A percentile compares a stretch with the other conserved stretches of the same genome.
phyloP scores from a whole-genome alignment of 176 grass and related monocot genomes.

The Oryza rufipogon region DNA sequence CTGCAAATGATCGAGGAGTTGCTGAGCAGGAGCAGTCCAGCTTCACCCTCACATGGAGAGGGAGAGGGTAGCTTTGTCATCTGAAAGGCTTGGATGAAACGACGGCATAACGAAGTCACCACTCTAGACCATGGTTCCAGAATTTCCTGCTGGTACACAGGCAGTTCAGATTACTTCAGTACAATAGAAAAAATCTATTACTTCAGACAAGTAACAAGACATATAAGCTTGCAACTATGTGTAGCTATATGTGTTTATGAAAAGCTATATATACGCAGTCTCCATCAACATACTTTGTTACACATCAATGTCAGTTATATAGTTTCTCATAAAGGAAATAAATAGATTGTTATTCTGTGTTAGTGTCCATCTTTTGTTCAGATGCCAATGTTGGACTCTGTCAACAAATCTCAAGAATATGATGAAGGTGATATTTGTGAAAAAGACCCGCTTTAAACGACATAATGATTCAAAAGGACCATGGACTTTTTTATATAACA shows the following conservation, averaged over 20 bases:
- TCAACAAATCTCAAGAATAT: slow-evolving; percentile 31
- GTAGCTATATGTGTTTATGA: slow-evolving; percentile 63
- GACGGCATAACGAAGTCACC: slow-evolving; percentile 35
- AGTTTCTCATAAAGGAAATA: slow-evolving; percentile 54
- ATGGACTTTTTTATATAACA: slow-evolving; percentile 17
- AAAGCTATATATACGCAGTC: slow-evolving; percentile 52
- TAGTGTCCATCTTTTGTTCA: slow-evolving; percentile 31
- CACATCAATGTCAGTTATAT: slow-evolving; percentile 55
- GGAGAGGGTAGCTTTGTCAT: slow-evolving; percentile 56
- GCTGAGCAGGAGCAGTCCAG: slow-evolving; percentile 67
- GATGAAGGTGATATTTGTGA: slow-evolving; percentile 49
- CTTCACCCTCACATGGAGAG: slow-evolving; percentile 54
- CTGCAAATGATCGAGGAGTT: slow-evolving; percentile 99
- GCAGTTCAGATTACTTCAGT: slow-evolving; percentile 59
- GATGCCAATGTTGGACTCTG: not conserved
- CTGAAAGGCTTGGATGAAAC: slow-evolving; percentile 48
- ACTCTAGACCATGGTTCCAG: slow-evolving; percentile 47
- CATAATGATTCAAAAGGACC: slow-evolving; percentile 32
- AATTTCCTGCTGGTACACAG: slow-evolving; percentile 54
- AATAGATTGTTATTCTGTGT: slow-evolving; percentile 47
- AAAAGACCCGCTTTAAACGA: not conserved
- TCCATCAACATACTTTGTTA: slow-evolving; percentile 52
- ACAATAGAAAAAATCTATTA: slow-evolving; percentile 54
- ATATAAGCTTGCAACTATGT: slow-evolving; percentile 60
- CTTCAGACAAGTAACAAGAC: slow-evolving; percentile 53